These are phyloP conservation scores for Pleomassaria siparia DNA, from an alignment of 2,329 filamentous ascomycete genomes.

Conservation along the genomic window DNA sequence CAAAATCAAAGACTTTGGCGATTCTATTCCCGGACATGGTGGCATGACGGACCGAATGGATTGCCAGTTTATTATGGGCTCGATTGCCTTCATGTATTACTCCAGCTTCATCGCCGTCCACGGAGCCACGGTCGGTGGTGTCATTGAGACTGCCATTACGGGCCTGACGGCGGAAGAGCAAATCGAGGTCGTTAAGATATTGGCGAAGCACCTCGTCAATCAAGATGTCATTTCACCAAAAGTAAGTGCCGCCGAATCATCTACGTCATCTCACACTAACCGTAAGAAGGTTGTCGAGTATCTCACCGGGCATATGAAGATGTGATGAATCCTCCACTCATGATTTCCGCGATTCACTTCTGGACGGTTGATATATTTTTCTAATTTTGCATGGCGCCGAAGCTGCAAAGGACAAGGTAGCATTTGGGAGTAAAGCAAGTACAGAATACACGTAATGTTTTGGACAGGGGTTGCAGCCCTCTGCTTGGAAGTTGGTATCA, in stretches of 20 bases:
- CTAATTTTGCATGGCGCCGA: slow-evolving; percentile 2
- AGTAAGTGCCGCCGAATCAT: slow-evolving; percentile 40
- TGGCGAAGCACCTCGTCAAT: slow-evolving; percentile 66
- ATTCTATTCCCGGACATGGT: slow-evolving; percentile 95
- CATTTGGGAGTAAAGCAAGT: slow-evolving; percentile 2
- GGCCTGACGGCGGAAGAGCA: slow-evolving; percentile 88
- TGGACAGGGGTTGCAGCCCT: background rate
- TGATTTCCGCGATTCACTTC: background rate
- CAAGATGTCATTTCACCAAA: slow-evolving; percentile 60
- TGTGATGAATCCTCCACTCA: slow-evolving; percentile 17
- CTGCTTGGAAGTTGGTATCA: slow-evolving; percentile 3
- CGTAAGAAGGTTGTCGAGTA: slow-evolving; percentile 25
- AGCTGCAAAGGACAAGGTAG: background rate
- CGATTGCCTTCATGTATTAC: slow-evolving; percentile 98
- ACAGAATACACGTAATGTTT: slow-evolving; percentile 9
- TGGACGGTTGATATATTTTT: background rate
- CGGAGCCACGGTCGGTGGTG: slow-evolving; percentile 79
- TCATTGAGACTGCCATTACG: slow-evolving; percentile 89
- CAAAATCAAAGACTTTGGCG: slow-evolving; percentile 99
- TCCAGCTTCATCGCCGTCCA: slow-evolving; percentile 93
- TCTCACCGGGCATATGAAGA: slow-evolving; percentile 22
- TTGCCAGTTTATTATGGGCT: slow-evolving; percentile 99
- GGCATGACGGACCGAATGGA: slow-evolving; percentile 99
- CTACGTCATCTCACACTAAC: background rate
- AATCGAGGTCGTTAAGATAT: slow-evolving; percentile 69